Conservation (phyloP, 495 filamentous ascomycete genomes). For the Neurospora discreta region DNA sequence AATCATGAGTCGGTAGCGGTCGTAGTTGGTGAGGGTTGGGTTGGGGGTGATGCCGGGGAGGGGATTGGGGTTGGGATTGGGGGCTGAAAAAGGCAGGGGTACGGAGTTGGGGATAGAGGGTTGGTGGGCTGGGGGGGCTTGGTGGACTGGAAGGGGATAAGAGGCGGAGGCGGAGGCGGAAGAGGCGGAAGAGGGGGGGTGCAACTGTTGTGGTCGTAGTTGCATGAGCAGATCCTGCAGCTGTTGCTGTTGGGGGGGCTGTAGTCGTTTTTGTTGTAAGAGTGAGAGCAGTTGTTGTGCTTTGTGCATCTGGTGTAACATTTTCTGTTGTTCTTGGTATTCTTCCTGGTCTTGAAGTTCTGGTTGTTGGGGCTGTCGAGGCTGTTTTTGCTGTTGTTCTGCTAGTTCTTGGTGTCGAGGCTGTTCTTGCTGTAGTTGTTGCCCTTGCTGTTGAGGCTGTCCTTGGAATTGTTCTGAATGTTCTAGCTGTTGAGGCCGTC, state of each 20-base stretch:
- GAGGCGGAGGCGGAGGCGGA: background rate
- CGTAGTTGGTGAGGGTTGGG: background rate
- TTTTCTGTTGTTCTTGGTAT: background rate
- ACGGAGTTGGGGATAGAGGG: too few relatives aligned
- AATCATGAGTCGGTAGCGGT: background rate
- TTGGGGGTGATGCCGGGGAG: background rate
- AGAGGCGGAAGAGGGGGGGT: background rate
- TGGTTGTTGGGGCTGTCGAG: too few relatives aligned
- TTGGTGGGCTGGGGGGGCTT: too few relatives aligned
- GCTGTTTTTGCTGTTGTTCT: background rate
- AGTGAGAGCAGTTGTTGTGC: background rate
- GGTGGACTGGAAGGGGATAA: background rate
- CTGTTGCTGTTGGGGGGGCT: background rate
- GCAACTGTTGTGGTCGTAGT: background rate
- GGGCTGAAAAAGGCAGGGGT: too few relatives aligned
- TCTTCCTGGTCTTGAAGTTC: background rate
- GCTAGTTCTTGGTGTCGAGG: background rate
- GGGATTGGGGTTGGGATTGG: background rate
- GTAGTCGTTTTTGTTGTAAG: background rate
- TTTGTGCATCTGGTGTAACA: background rate
- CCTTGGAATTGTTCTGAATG: too few relatives aligned
- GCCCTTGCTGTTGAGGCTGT: too few relatives aligned
- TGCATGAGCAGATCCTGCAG: background rate
- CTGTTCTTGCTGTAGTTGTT: background rate
- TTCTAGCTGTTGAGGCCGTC: too few relatives aligned